Base-by-base conservation (phyloP, 2,329 filamentous ascomycete genomes). In the Colletotrichum euphorbiae region DNA sequence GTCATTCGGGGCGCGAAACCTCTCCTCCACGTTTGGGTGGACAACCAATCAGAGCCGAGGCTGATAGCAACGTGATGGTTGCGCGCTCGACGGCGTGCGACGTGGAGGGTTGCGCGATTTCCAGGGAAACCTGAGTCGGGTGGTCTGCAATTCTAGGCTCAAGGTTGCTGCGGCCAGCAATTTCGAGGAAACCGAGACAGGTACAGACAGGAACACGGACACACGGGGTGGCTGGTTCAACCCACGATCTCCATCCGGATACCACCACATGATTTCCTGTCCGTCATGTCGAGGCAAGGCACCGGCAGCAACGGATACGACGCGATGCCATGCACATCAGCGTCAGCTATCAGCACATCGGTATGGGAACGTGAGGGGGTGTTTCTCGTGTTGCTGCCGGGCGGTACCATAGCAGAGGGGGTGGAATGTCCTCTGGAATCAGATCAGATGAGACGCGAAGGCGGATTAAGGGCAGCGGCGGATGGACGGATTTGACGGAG, bases 31-130 rank as follows among this genome's bases (percentile, higher is more conserved):
- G 40, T 38, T 46, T 56, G 17, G n/a, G 11, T 12, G 50, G n/a
- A 19, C 17, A 21, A 6, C 72, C 72, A 73, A 72, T 73, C 67
- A 73, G 57, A 51, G 21, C 12, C 17, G 21, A 21, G 55, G 17
- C 40, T 56, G 43, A 50, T 40, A 48, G 55, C 61, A 73, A 71
- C 72, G 72, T 73, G 72, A 73, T 70, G 67, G 70, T 28, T 73
- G 69, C 58, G 69, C 58, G 55, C 56, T 67, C 62, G 62, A 54
- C 61, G 54, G 54, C 56, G 62, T 69, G 62, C 62, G 48, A 60
- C 62, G 62, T 31, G 50, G 28, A 66, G 19, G 40, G 40, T 50
- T 69, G 66, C 66, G 66, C 66, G 66, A 67, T 66, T 66, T 60
- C 61, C 43, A 60, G 57, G 57, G 63, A 50, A 40, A 33, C 58